These are phyloP conservation scores for Chaetomium fimeti DNA, from an alignment of 495 filamentous ascomycete species.

Conservation along the genomic window DNA sequence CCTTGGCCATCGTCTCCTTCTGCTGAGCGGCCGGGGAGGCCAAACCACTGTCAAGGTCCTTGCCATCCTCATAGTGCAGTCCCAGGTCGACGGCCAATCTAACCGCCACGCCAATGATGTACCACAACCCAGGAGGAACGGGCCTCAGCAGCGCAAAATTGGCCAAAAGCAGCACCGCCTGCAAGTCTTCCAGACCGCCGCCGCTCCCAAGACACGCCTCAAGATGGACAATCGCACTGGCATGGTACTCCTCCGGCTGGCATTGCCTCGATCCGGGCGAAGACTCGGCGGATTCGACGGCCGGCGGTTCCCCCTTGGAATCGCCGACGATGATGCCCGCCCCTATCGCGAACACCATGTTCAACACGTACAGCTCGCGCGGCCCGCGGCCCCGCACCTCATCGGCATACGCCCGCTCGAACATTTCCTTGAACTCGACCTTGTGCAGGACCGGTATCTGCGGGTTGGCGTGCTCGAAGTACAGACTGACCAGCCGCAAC, in stretches of 20 bases:
- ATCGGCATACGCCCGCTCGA: conserved; percentile 72
- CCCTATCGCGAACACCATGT: conserved; percentile 98
- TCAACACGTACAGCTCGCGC: conserved; percentile 84
- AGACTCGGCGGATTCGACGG: conserved; percentile 23
- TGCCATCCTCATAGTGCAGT: conserved; percentile 87
- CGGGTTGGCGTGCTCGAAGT: conserved; percentile 94
- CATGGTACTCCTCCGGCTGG: conserved; percentile 94
- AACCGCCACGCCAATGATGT: conserved; percentile 91
- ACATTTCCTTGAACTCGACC: conserved; percentile 79
- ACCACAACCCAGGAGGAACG: conserved; percentile 92
- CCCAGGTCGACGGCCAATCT: conserved; percentile 88
- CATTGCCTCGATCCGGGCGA: conserved; percentile 54
- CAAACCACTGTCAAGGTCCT: conserved; percentile 52
- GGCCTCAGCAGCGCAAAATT: conserved; percentile 88
- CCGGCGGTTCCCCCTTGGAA: conserved; percentile 31
- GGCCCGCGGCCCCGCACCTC: conserved; percentile 69
- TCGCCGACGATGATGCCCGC: conserved; percentile 85
- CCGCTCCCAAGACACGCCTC: conserved; percentile 81
- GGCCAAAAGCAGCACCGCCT: conserved; percentile 85
- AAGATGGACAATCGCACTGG: conserved; percentile 85
- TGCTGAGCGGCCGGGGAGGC: conserved; percentile 26
- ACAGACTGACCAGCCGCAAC: conserved; percentile 69
- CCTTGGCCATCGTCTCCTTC: conserved; percentile 35
- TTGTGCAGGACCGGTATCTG: conserved; percentile 91
- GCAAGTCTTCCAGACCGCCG: conserved; percentile 84